phyloP scores from a whole-genome alignment of 2,329 filamentous ascomycete species.

The Aspergillus vadensis region DNA sequence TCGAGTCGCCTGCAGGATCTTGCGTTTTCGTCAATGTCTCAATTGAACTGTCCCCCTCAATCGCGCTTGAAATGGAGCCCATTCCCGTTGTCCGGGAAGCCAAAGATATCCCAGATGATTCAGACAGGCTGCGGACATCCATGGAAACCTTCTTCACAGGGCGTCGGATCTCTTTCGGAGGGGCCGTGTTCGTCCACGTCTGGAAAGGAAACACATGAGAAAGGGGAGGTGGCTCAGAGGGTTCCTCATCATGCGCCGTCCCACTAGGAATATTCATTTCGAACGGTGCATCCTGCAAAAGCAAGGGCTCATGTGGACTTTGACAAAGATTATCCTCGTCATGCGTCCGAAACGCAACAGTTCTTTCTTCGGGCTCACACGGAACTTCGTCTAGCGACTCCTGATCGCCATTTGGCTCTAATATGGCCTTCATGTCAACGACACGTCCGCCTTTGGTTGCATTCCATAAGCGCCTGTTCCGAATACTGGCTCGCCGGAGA shows the following conservation, averaged over 20 bases:
- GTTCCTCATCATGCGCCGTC: constrained; percentile 13
- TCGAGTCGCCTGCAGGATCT: constrained; percentile 72
- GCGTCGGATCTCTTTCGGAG: constrained; percentile 49
- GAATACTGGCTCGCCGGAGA: constrained; percentile 78
- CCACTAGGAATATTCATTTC: constrained; percentile 26
- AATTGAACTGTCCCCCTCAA: constrained; percentile 85
- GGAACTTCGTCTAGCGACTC: constrained; percentile 32
- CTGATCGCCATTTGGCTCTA: constrained; percentile 68
- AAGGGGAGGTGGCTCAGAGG: constrained; percentile 49
- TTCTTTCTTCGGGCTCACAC: constrained; percentile 44
- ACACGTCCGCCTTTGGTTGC: constrained; percentile 77
- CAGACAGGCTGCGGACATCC: constrained; percentile 86
- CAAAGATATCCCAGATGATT: constrained; percentile 79
- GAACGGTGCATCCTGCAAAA: constrained; percentile 25
- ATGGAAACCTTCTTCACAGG: constrained; percentile 80
- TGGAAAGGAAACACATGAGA: constrained; percentile 93
- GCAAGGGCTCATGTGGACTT: constrained; percentile 24
- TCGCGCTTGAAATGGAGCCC: constrained; percentile 68
- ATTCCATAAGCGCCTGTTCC: constrained; percentile 87
- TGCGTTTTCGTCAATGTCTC: constrained; percentile 62
- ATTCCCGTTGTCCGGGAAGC: constrained; percentile 78
- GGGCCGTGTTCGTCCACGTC: constrained; percentile 53
- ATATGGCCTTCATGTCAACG: constrained; percentile 71
- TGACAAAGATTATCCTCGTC: constrained; percentile 32
- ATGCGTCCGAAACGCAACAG: constrained; percentile 39